Evolutionary conservation across 148 eudicot species (phyloP).

Genomic region (Cornus controversa): DNA sequence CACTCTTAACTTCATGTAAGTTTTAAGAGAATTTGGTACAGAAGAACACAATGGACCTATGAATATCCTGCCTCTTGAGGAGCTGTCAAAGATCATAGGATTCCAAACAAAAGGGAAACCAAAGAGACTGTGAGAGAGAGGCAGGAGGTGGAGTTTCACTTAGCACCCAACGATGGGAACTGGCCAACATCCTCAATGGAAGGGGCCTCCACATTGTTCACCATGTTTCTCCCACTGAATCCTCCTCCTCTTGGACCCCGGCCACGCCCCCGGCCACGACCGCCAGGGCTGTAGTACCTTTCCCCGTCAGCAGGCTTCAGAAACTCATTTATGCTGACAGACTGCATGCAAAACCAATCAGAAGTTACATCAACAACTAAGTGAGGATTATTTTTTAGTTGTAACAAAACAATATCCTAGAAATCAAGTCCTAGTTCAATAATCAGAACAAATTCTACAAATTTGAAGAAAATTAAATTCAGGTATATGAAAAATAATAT

Average conservation of each 20-base stretch:
- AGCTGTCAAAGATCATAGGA: no score
- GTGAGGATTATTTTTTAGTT: not conserved
- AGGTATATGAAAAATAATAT: not conserved
- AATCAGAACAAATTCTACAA: not conserved
- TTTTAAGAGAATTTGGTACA: no score
- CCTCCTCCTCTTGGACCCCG: conserved; percentile 43
- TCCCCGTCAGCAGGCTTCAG: conserved; percentile 59
- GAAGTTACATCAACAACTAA: not conserved
- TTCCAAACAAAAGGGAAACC: no score
- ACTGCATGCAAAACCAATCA: conserved; percentile 23
- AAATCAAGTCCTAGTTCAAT: not conserved
- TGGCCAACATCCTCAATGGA: conserved; percentile 42
- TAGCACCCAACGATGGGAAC: conserved; percentile 49
- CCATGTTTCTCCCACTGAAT: conserved; percentile 31
- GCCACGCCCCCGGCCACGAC: conserved; percentile 58
- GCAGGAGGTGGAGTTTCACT: conserved; percentile 23
- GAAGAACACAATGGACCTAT: no score
- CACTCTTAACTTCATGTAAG: conserved; percentile 16
- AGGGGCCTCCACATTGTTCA: conserved; percentile 35
- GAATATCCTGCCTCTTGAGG: no score
- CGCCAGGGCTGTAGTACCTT: conserved; percentile 37
- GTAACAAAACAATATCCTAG: not conserved
- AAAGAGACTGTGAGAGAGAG: no score
- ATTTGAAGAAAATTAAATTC: not conserved
- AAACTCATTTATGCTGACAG: conserved; percentile 59